These are phyloP conservation scores for Podospora pseudoanserina DNA, from an alignment of 495 filamentous ascomycete genomes.

Conservation along the genomic window DNA sequence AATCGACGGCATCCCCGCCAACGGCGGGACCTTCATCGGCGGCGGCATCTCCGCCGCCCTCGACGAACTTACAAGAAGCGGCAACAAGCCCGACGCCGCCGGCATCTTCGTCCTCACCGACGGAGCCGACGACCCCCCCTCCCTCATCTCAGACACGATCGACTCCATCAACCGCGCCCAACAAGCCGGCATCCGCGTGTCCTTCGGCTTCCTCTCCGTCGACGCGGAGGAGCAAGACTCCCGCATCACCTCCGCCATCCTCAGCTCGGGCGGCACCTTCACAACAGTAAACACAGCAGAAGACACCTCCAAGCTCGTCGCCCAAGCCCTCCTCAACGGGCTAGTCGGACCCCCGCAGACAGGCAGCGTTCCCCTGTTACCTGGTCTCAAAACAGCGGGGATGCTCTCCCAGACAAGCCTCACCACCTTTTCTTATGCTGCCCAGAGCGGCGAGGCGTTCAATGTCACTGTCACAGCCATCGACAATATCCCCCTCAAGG, in stretches of 20 bases:
- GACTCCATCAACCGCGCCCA: not conserved
- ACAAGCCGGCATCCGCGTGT: slow-evolving; percentile 5
- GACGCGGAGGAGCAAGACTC: slow-evolving; percentile 1
- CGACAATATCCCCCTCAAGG: not conserved
- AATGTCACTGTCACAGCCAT: not conserved
- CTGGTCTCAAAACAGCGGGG: not conserved
- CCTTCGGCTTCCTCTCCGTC: slow-evolving; percentile 4
- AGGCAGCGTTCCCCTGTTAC: not conserved
- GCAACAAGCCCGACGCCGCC: not conserved
- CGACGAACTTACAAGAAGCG: slow-evolving; percentile 1
- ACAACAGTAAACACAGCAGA: slow-evolving; percentile 1
- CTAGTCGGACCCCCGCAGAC: not conserved
- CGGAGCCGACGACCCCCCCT: not conserved
- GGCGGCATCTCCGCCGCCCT: not conserved
- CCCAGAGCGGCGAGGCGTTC: not conserved
- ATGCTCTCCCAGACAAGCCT: slow-evolving; percentile 3
- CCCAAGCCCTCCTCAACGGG: slow-evolving; percentile 5
- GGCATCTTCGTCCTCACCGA: slow-evolving; percentile 10
- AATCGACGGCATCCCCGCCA: slow-evolving; percentile 1
- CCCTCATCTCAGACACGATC: not conserved
- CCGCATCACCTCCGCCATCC: slow-evolving; percentile 1
- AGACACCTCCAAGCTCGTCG: not conserved
- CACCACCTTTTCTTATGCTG: slow-evolving; percentile 1
- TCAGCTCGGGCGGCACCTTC: slow-evolving; percentile 3
- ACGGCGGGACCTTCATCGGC: slow-evolving; percentile 7